Percentiles rank a stretch among this genome's conserved stretches.
Evolutionary conservation across 345 rosid genomes (phyloP).

Genomic region (Pseudoturritis turrita): DNA sequence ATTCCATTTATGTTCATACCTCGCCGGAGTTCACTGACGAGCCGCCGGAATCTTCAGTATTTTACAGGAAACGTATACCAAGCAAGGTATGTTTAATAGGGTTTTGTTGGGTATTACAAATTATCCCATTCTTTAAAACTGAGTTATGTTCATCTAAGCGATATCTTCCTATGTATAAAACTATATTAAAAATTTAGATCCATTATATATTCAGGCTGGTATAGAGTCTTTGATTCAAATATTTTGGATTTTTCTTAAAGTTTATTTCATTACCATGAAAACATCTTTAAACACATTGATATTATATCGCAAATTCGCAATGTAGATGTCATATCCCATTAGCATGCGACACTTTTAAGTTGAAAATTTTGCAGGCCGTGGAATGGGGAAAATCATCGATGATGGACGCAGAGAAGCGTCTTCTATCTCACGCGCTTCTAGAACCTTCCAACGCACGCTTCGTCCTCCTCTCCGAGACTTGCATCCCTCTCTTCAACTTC

Average conservation of each 20-base stretch:
- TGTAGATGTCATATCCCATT: no score
- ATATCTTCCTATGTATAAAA: no score
- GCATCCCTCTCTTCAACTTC: conserved; percentile 54
- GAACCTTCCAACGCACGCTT: conserved; percentile 42
- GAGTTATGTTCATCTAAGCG: no score
- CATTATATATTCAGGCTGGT: no score
- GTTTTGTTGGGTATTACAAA: neutral
- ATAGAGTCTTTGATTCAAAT: no score
- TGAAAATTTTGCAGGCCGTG: conserved; percentile 26
- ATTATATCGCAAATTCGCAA: neutral
- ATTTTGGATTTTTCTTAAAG: no score
- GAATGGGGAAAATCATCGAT: conserved; percentile 43
- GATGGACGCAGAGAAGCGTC: conserved; percentile 51
- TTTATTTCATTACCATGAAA: no score
- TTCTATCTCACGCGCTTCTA: conserved; percentile 40
- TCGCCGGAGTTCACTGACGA: conserved; percentile 45
- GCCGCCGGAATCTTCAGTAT: conserved; percentile 44
- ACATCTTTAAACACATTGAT: neutral
- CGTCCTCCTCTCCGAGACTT: conserved; percentile 45
- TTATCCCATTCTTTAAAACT: no score
- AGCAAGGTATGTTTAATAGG: conserved; percentile 42
- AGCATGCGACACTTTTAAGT: neutral
- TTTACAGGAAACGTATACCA: conserved; percentile 54
- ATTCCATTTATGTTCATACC: conserved; percentile 63
- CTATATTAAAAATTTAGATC: no score